These are phyloP conservation scores for Ascochyta lentis DNA, from an alignment of 2,329 filamentous ascomycete species.

Conservation along the genomic window DNA sequence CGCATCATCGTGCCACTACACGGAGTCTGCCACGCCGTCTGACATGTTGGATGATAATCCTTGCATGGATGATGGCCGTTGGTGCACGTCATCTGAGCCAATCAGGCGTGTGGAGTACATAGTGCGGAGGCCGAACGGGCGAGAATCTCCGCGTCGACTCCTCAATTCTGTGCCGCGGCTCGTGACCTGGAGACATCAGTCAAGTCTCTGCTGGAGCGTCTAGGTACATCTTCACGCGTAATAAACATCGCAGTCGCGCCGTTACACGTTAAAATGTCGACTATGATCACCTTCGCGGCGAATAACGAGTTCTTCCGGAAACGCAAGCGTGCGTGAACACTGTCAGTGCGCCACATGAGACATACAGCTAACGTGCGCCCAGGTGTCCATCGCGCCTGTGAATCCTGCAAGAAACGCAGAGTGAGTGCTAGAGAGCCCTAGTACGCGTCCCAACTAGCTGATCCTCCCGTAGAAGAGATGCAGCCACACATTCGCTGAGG, in stretches of 20 bases:
- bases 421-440: slow-evolving; percentile 31
- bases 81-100: slow-evolving; percentile 10
- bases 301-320: slow-evolving; percentile 55
- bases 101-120: slow-evolving; percentile 15
- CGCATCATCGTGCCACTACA: slow-evolving; percentile 8
- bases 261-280: slow-evolving; percentile 42
- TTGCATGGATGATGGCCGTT: slow-evolving; percentile 2
- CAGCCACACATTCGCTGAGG: slow-evolving; percentile 51
- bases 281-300: slow-evolving; percentile 54
- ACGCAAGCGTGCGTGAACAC: slow-evolving; percentile 46
- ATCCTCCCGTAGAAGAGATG: slow-evolving; percentile 47
- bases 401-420: slow-evolving; percentile 54
- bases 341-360: slow-evolving; percentile 24
- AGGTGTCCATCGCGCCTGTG: slow-evolving; percentile 53
- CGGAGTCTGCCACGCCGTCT: slow-evolving; percentile 7
- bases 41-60: slow-evolving; percentile 13
- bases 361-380: slow-evolving; percentile 33
- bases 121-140: slow-evolving; percentile 14
- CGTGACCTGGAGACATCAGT: slow-evolving; percentile 28
- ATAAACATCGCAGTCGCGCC: slow-evolving; percentile 13
- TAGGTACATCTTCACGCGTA: slow-evolving; percentile 15
- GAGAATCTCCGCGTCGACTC: slow-evolving; percentile 16
- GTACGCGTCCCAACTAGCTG: slow-evolving; percentile 4
- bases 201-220: slow-evolving; percentile 22
- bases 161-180: slow-evolving; percentile 27